Conservation (phyloP, 805 yeast genomes). For the Metschnikowia sp. region DNA sequence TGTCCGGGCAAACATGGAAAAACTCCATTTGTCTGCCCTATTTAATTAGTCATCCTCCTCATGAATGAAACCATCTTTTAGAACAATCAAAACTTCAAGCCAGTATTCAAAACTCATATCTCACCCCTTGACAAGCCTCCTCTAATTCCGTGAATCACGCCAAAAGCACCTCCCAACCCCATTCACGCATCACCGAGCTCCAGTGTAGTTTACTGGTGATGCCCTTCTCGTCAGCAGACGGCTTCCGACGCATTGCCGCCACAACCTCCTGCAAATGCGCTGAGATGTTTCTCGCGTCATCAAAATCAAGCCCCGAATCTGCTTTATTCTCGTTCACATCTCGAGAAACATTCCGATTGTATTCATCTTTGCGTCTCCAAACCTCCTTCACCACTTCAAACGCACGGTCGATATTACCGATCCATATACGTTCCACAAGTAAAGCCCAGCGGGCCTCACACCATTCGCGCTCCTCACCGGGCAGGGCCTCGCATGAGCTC, state of each 20-base stretch:
- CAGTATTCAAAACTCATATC: not conserved
- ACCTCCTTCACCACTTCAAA: conserved; percentile 69
- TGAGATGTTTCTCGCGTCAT: conserved; percentile 17
- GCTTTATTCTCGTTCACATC: conserved; percentile 7
- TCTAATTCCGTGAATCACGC: conserved; percentile 2
- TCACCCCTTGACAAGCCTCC: too few species aligned
- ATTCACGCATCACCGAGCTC: conserved; percentile 68
- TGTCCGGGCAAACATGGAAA: too few species aligned
- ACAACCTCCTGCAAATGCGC: conserved; percentile 38
- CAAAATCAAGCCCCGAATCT: conserved; percentile 14
- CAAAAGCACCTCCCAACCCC: conserved; percentile 72
- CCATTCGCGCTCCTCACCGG: conserved; percentile 60
- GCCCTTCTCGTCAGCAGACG: conserved; percentile 32
- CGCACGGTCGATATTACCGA: conserved; percentile 65
- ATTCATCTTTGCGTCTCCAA: conserved; percentile 60
- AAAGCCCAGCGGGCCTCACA: conserved; percentile 55
- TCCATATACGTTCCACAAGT: conserved; percentile 52
- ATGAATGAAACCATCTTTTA: too few species aligned
- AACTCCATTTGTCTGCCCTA: too few species aligned
- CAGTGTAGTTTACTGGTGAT: conserved; percentile 57
- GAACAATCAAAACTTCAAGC: too few species aligned
- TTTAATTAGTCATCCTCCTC: too few species aligned
- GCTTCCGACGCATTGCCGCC: conserved; percentile 35
- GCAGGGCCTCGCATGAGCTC: conserved; percentile 62
- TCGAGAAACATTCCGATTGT: conserved; percentile 24